These are phyloP conservation scores for Ophiostoma pallidulum DNA, from an alignment of 2,329 filamentous ascomycete species.

Conservation along the genomic window DNA sequence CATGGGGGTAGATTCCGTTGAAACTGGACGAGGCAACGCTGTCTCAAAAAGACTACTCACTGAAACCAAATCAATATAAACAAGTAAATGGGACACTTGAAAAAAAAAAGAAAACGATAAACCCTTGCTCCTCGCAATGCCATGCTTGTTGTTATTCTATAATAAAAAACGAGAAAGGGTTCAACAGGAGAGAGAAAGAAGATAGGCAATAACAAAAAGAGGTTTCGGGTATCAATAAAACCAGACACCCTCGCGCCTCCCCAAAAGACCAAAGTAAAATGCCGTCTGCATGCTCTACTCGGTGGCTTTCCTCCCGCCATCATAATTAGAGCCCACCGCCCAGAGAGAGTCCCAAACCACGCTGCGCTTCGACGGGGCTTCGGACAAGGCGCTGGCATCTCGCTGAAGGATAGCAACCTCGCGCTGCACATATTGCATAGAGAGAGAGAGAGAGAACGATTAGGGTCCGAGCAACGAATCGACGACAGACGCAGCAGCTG, in stretches of 20 bases:
- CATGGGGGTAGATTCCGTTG: no score
- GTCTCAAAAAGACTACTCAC: no score
- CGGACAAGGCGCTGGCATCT: constrained; percentile 28
- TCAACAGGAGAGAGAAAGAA: background rate
- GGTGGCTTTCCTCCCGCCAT: constrained; percentile 25
- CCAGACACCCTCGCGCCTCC: background rate
- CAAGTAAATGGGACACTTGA: background rate
- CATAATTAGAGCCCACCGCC: constrained; percentile 50
- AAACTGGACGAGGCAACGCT: no score
- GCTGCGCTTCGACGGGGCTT: constrained; percentile 39
- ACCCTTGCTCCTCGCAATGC: background rate
- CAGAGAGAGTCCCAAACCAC: constrained; percentile 55
- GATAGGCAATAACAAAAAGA: background rate
- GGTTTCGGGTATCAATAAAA: no score
- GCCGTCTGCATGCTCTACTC: background rate
- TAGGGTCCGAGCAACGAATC: constrained; percentile 43
- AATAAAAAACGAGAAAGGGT: background rate
- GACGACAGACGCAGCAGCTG: constrained; percentile 19
- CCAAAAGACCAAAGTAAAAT: background rate
- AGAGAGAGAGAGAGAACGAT: constrained; percentile 21
- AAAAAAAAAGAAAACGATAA: background rate
- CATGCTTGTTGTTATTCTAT: background rate
- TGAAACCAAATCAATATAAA: background rate
- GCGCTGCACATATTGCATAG: constrained; percentile 15
- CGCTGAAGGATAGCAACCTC: constrained; percentile 23